Evolutionary conservation across 2,329 filamentous ascomycete species (phyloP).

Genomic region (Stachybotrys elegans): DNA sequence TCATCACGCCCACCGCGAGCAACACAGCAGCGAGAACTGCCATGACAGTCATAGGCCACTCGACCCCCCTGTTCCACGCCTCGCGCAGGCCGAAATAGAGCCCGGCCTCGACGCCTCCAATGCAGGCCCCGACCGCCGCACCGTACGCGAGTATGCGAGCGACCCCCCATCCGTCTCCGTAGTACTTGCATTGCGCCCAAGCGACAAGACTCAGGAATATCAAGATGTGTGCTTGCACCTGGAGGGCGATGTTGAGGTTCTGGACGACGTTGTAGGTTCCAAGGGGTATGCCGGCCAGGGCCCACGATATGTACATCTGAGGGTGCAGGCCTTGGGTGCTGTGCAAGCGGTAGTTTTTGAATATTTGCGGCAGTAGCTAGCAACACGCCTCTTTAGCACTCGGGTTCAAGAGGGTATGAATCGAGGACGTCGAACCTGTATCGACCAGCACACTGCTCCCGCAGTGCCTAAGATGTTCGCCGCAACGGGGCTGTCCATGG

Average conservation of each 20-base stretch:
- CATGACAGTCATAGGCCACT: conserved; percentile 1
- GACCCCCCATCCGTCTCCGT: conserved; percentile 11
- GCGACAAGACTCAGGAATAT: conserved; percentile 23
- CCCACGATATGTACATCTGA: conserved; percentile 13
- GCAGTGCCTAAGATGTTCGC: conserved; percentile 13
- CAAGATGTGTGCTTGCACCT: conserved; percentile 26
- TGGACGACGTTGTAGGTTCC: conserved; percentile 18
- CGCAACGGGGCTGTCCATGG: conserved; percentile 12
- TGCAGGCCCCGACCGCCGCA: background rate
- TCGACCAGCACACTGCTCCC: conserved; percentile 12
- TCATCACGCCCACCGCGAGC: background rate
- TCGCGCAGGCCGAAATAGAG: background rate
- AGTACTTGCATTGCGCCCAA: conserved; percentile 26
- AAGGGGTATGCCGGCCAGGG: conserved; percentile 12
- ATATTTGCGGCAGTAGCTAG: conserved; percentile 13
- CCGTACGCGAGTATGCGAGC: background rate
- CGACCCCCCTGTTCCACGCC: background rate
- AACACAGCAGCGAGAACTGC: conserved; percentile 1
- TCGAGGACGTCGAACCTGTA: conserved; percentile 7
- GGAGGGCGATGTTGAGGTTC: conserved; percentile 24
- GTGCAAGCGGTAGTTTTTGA: conserved; percentile 4
- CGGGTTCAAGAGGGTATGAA: background rate
- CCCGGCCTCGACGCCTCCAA: background rate
- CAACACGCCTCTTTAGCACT: background rate
- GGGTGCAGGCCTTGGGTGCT: conserved; percentile 13